Evolutionary conservation across 495 filamentous ascomycete genomes (phyloP).

Genomic region (Polyplosphaeria fusca): DNA sequence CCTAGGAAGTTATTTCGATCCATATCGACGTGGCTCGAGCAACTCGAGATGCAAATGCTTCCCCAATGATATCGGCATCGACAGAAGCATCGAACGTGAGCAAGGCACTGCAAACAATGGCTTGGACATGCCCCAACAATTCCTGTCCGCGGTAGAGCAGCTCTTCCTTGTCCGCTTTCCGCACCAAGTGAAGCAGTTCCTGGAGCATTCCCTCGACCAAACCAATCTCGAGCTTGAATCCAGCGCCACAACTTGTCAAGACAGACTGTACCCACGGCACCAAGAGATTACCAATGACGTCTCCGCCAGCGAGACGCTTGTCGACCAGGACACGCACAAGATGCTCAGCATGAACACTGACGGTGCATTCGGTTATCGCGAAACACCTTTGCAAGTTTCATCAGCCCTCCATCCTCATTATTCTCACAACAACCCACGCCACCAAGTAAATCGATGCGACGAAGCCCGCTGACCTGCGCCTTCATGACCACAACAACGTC

Average conservation of each 20-base stretch:
- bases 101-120: constrained; percentile 30
- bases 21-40: neutral
- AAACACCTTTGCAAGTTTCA: constrained; percentile 64
- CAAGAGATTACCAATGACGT: constrained; percentile 44
- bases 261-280: constrained; percentile 37
- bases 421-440: constrained; percentile 75
- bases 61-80: constrained; percentile 15
- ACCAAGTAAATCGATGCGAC: constrained; percentile 65
- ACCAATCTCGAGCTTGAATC: neutral
- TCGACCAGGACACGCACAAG: constrained; percentile 51
- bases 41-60: too few relatives aligned
- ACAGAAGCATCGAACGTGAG: constrained; percentile 34
- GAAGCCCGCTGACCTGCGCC: constrained; percentile 58
- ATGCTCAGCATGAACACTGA: constrained; percentile 64
- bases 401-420: constrained; percentile 49
- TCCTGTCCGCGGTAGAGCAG: constrained; percentile 29
- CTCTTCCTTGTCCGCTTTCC: constrained; percentile 20
- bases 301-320: constrained; percentile 43
- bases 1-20: too few relatives aligned
- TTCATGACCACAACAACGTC: constrained; percentile 63
- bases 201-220: constrained; percentile 12
- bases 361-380: constrained; percentile 71
- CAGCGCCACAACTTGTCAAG: neutral
- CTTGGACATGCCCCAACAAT: constrained; percentile 28
- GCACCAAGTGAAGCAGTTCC: neutral